Evolutionary conservation across 352 stramenopile genomes (phyloP), one percentile per base, ranked within the genome.

Genomic region (Phytopythium mirpurense): DNA sequence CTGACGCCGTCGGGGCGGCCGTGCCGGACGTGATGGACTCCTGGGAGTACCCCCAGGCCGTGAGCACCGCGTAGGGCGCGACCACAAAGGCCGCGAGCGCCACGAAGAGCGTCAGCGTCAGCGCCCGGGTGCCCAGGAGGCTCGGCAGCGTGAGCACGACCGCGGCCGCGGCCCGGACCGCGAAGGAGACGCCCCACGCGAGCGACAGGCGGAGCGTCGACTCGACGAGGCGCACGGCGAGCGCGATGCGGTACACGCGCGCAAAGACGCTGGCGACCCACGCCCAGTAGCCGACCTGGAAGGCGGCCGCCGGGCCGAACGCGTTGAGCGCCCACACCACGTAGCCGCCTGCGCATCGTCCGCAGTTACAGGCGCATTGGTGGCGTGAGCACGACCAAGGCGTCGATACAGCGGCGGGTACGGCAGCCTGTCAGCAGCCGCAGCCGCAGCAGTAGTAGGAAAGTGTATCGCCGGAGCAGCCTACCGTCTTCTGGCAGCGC

Each of bases 251-350:
- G 24, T 81, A 80, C 10, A 80, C 82, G 46, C 86, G 80, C 11
- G 62, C 80, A 34, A 86, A 80, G 12, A 88, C 78, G 41, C 84
- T 85, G 3, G 70, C 69, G 19, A 97, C 59, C 88, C 88, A 97
- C 27, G 58, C 75, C 51, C 77, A 72, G 56, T 76, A 83, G 5
- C 73, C 77, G 43, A 77, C 67, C 52, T 87, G 74, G 51, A 86
- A 85, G 2, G 58, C 77, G 59, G 62, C 70, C 58, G 83, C 86
- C 12, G 75, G 63, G 2, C 88, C 90, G 73, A 95, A 96, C 8
- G 88, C 88, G 57, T 81, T 76, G 53, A 91, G 65, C 3, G 95
- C 79, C 90, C 88, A 97, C 14, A 84, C 79, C 2, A 93, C 76
- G 54, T 78, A 90, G 24, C 71, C 87, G 8, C 74, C 77, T 40